These are phyloP conservation scores for Fusarium sp. DNA, from an alignment of 2,329 filamentous ascomycete species.

Conservation along the genomic window DNA sequence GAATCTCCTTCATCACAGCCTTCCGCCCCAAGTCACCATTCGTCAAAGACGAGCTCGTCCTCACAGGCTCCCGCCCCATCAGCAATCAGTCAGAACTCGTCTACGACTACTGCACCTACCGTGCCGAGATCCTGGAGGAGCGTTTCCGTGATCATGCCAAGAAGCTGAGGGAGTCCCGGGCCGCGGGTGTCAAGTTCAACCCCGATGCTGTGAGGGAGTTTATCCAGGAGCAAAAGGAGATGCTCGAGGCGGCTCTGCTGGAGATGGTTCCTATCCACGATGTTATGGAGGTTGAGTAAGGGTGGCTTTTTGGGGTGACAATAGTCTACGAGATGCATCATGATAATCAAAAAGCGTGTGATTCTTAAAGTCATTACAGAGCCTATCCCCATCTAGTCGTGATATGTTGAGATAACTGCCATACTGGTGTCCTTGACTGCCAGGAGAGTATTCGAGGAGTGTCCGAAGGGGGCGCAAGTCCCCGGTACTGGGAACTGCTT, in stretches of 20 bases:
- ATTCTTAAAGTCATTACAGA: not conserved
- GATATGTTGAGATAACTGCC: not conserved
- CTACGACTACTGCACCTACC: constrained; percentile 26
- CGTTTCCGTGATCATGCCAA: constrained; percentile 48
- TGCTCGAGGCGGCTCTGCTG: constrained; percentile 36
- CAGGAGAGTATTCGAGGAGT: not conserved
- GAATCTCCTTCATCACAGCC: constrained; percentile 74
- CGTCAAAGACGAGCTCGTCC: constrained; percentile 68
- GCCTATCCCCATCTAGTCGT: not conserved
- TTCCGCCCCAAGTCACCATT: constrained; percentile 69
- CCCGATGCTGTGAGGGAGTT: constrained; percentile 24
- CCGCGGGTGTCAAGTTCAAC: constrained; percentile 26
- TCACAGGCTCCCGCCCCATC: constrained; percentile 69
- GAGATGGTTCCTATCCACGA: constrained; percentile 29
- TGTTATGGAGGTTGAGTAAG: constrained; percentile 11
- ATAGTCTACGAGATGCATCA: not conserved
- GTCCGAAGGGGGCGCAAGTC: not conserved
- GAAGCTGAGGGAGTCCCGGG: constrained; percentile 23
- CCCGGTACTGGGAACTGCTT: not conserved
- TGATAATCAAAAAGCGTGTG: constrained; percentile 1
- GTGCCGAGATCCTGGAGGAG: constrained; percentile 61
- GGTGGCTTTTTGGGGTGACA: not conserved
- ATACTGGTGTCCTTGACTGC: not conserved
- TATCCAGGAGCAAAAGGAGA: constrained; percentile 40
- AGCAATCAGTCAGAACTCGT: constrained; percentile 48